Conservation (phyloP, 257 asterid species). For the Solanum virginianum region DNA sequence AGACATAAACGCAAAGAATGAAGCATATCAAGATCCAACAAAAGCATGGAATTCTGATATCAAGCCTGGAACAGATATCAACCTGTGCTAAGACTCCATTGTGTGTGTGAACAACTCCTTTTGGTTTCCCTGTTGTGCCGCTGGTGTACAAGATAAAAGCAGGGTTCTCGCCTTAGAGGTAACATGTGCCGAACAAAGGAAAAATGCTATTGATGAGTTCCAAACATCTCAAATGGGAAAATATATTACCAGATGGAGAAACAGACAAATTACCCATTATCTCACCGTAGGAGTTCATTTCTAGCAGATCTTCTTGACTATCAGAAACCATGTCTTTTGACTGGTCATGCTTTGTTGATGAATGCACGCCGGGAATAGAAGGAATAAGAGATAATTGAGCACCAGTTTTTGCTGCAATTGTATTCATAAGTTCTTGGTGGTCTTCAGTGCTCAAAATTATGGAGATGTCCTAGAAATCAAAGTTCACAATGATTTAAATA, state of each 20-base stretch:
- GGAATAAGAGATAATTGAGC: constrained; percentile 75
- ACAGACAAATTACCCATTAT: constrained; percentile 31
- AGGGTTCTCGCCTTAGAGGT: constrained; percentile 54
- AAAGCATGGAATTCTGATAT: not conserved
- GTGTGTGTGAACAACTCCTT: constrained; percentile 99
- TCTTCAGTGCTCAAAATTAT: constrained; percentile 84
- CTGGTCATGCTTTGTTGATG: constrained; percentile 19
- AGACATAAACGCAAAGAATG: not conserved
- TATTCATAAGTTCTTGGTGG: constrained; percentile 70
- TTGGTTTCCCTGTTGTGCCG: constrained; percentile 97
- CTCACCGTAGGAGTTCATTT: constrained; percentile 15
- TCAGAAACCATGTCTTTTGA: constrained; percentile 12
- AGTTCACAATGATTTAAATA: not conserved
- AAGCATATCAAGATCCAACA: not conserved
- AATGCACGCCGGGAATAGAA: constrained; percentile 20
- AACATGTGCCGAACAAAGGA: constrained; percentile 5
- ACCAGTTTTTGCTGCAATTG: constrained; percentile 69
- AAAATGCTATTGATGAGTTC: not conserved
- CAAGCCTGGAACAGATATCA: not conserved
- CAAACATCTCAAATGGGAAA: not conserved
- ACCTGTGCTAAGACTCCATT: constrained; percentile 86
- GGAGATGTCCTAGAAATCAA: constrained; percentile 46
- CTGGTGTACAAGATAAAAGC: constrained; percentile 91
- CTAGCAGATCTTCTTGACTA: not conserved
- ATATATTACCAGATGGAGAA: not conserved